Evolutionary conservation across 164 flowering plant species (phyloP), one percentile per base, ranked within the genome.

Genomic region (Cinnamomum micranthum): DNA sequence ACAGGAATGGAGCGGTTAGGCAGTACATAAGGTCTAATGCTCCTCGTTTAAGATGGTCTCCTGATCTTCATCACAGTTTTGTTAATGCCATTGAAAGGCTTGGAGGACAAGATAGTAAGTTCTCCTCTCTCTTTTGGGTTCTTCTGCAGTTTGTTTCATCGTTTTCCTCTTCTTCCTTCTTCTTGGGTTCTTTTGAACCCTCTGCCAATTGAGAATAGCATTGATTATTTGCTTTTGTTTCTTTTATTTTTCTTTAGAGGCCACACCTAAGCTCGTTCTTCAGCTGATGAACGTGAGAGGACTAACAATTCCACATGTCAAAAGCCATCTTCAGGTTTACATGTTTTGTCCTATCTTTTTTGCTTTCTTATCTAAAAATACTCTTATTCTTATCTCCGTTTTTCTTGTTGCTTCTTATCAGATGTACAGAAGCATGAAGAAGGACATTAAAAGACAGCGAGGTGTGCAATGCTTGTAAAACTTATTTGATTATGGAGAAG

Each of bases 241-340:
- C 6, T 58, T 62, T 73, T 22, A 12, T 20, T 41, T 74, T 35
- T 50, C 19, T 71, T 73, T 23, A 94, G 98, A 88, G 73, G 98
- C 98, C 17, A 94, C 97, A 4, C 98, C 98, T 6, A 94, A 94
- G 82, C 91, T 92, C 75, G 92, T 94, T 76, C 88, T 91, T 76
- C 93, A 87, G 81, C 71, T 91, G 41, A 94, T 94, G 98, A 88
- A 90, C 83, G 95, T 94, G 28, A 86, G 86, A 78, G 98, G 97
- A 20, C 88, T 94, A 50, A 92, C 92, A 68, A 90, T 94, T 70
- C 88, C 97, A 25, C 98, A 94, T 78, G 95, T 94, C 55, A 94
- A 94, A 86, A 92, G 98, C 86, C 98, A 94, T 82, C 92, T 94
- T 28, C 98, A 94, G 97, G 98, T 94, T 70, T 51, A 10, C 47